phyloP scores from a whole-genome alignment of 805 yeast genomes.

The Lipomyces chichibuensis region DNA sequence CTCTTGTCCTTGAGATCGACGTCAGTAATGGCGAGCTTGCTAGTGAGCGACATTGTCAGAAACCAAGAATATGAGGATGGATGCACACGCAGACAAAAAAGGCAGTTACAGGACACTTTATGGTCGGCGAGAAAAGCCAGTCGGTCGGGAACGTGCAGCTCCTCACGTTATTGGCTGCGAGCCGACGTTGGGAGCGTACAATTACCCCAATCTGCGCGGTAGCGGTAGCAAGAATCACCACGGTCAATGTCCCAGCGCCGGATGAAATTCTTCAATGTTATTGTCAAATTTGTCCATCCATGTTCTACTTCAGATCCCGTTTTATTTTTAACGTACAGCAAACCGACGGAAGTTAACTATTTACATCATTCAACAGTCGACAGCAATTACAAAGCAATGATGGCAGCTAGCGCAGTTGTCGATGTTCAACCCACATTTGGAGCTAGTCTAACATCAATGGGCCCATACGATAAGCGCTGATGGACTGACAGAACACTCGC shows the following conservation, averaged over 20 bases:
- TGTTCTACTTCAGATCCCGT: not conserved
- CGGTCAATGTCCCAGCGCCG: no score
- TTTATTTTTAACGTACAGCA: not conserved
- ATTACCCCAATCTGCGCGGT: no score
- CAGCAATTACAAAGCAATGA: not conserved
- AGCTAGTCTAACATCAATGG: slow-evolving; percentile 8
- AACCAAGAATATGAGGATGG: not conserved
- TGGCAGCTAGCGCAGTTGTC: not conserved
- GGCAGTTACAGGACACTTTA: not conserved
- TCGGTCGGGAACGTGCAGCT: not conserved
- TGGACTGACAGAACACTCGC: slow-evolving; percentile 17
- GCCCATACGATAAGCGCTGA: slow-evolving; percentile 6
- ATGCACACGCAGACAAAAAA: not conserved
- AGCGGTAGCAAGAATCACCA: no score
- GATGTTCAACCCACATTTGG: not conserved
- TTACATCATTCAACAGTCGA: not conserved
- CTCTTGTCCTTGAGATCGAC: slow-evolving; percentile 84
- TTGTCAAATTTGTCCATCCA: no score
- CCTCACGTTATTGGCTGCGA: not conserved
- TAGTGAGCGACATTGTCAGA: slow-evolving; percentile 80
- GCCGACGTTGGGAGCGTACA: no score
- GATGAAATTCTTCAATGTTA: no score
- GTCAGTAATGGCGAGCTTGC: slow-evolving; percentile 91
- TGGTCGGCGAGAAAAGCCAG: not conserved
- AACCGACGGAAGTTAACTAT: not conserved